phyloP scores from a whole-genome alignment of 768 basidiomycete species.

The Baorangia bicolor region DNA sequence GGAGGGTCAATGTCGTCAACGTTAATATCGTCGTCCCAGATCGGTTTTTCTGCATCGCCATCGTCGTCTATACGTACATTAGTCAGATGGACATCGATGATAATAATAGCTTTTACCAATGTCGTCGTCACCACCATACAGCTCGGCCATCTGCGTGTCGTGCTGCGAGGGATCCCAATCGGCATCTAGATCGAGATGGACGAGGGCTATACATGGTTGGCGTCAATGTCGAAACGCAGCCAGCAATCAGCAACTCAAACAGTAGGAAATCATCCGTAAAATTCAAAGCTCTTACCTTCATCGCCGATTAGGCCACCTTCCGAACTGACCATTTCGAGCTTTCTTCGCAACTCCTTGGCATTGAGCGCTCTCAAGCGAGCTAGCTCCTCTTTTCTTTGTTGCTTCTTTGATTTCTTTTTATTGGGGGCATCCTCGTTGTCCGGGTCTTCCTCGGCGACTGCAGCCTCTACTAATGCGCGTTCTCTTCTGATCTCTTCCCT shows the following conservation, averaged over 20 bases:
- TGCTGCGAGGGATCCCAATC: constrained; percentile 91
- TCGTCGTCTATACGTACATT: constrained; percentile 25
- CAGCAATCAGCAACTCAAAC: background rate
- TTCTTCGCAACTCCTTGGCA: constrained; percentile 74
- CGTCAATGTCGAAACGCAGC: background rate
- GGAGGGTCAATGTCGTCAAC: constrained; percentile 59
- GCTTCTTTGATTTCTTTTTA: constrained; percentile 25
- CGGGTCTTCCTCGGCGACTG: constrained; percentile 67
- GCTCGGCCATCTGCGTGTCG: constrained; percentile 74
- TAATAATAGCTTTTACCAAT: constrained; percentile 24
- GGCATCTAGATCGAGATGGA: constrained; percentile 79
- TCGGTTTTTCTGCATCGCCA: constrained; percentile 64
- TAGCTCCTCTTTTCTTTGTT: constrained; percentile 64
- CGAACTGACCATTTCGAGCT: constrained; percentile 67
- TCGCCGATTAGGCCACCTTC: constrained; percentile 58
- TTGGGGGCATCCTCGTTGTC: constrained; percentile 77
- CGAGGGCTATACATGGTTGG: constrained; percentile 44
- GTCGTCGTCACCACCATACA: constrained; percentile 61
- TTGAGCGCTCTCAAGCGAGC: constrained; percentile 81
- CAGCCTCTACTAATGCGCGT: constrained; percentile 56
- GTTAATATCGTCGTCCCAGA: constrained; percentile 90
- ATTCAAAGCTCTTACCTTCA: constrained; percentile 22
- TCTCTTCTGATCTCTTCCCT: constrained; percentile 77
- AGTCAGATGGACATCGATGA: background rate
- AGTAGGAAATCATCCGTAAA: background rate